Percentiles rank a stretch among this genome's conserved stretches.
phyloP scores from a whole-genome alignment of 2,329 filamentous ascomycete genomes.

The Aureobasidium mangrovei region DNA sequence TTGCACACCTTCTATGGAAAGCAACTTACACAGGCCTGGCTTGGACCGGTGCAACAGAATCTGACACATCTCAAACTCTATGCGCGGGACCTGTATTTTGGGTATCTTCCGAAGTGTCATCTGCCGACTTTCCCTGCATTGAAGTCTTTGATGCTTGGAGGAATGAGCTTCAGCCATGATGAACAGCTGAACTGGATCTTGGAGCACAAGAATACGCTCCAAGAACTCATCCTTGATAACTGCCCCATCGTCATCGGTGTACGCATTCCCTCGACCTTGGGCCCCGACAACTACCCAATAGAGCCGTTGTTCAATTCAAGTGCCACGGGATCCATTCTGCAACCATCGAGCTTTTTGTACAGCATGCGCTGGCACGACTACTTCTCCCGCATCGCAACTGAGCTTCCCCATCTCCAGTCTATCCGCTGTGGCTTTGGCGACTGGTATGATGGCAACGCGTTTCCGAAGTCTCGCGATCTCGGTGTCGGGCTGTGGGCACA shows the following conservation, averaged over 20 bases:
- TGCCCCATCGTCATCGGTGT: conserved; percentile 27
- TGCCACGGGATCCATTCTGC: conserved; percentile 1
- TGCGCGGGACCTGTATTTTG: conserved; percentile 28
- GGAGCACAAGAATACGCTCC: conserved; percentile 30
- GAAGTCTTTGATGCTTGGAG: conserved; percentile 33
- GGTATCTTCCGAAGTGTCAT: conserved; percentile 34
- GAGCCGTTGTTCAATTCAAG: conserved; percentile 9
- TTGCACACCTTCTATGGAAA: conserved; percentile 20
- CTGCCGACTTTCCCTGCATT: conserved; percentile 34
- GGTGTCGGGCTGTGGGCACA: neutral
- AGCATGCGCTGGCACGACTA: neutral
- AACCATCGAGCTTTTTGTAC: conserved; percentile 2
- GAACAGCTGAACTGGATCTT: conserved; percentile 42
- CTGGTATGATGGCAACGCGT: neutral
- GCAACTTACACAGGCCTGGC: conserved; percentile 19
- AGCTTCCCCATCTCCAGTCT: neutral
- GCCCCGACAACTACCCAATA: conserved; percentile 6
- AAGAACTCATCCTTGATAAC: conserved; percentile 36
- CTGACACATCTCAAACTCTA: conserved; percentile 34
- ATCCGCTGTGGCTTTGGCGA: conserved; percentile 9
- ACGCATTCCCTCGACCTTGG: neutral
- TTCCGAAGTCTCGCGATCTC: neutral
- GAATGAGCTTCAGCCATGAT: conserved; percentile 36
- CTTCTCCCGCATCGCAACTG: neutral
- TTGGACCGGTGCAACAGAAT: conserved; percentile 18